Conservation (phyloP, 768 basidiomycete genomes). For the Boletus insuetus region DNA sequence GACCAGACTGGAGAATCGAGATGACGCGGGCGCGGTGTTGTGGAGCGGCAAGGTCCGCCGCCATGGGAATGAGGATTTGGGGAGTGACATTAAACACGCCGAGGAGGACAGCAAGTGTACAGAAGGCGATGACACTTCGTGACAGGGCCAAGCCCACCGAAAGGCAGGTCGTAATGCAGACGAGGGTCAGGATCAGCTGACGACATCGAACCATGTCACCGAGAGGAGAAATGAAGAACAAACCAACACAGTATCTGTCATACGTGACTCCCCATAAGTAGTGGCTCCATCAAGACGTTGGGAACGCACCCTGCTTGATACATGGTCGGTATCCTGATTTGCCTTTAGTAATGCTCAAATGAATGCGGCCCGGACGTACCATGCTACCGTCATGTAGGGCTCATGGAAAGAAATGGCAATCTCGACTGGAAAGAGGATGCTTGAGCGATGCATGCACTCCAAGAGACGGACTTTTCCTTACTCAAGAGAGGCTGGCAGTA, state of each 20-base stretch:
- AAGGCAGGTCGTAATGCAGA: conserved; percentile 34
- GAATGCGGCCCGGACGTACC: conserved; percentile 9
- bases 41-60: conserved; percentile 42
- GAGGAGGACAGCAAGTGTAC: conserved; percentile 35
- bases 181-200: conserved; percentile 37
- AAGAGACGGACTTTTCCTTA: conserved; percentile 28
- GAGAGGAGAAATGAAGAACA: conserved; percentile 44
- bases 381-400: conserved; percentile 34
- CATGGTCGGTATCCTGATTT: conserved; percentile 56
- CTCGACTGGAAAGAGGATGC: conserved; percentile 12
- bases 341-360: neutral
- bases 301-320: conserved; percentile 59
- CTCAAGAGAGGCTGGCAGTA: conserved; percentile 81
- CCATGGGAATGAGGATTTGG: conserved; percentile 41
- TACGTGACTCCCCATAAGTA: neutral
- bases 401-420: conserved; percentile 38
- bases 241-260: conserved; percentile 25
- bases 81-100: conserved; percentile 41
- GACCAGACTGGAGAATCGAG: conserved; percentile 33
- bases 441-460: neutral
- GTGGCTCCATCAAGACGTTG: no score
- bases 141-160: conserved; percentile 40
- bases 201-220: conserved; percentile 47
- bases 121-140: conserved; percentile 30
- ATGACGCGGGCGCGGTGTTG: conserved; percentile 21